Evolutionary conservation across 2,329 filamentous ascomycete genomes (phyloP), one percentile per base, ranked within the genome.

Genomic region (Huntiella bhutanensis): DNA sequence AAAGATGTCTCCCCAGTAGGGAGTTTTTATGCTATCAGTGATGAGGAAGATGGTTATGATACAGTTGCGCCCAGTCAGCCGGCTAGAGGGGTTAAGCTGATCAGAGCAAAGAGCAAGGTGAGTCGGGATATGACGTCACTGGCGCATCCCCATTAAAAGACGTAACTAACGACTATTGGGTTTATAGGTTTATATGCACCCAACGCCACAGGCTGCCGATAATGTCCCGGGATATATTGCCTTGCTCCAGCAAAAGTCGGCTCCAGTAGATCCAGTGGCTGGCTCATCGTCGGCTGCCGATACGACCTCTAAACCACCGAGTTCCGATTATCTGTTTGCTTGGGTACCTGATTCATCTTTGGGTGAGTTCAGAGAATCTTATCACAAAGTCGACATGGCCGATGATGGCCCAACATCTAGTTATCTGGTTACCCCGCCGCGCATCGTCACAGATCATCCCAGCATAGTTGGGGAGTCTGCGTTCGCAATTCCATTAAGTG

Each of bases 51-150:
- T 54, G 91, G 83, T 39, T 98, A 98, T 65, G 83, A 92, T 60
- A 96, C 86, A 13, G 85, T 98, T 56, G 81, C 84, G 4, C 83
- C 92, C 57, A 74, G 76, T 3, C 75, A 73, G 53, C 77, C 76
- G 2, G 81, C 82, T 0, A 75, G 75, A 53, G 91, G 88, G 1
- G 91, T 98, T 40, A 98, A 96, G 64, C 68, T 98, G 32, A 69
- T 98, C 11, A 95, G 82, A 57, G 88, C 86, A 15, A 98, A 98
- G 66, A 95, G 86, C 79, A 98, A 96, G 71, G 82, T 83, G 56
- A 41, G 67, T 57, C 41, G 4, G n/a, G 10, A n/a, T n/a, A 17
- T 28, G 22, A 28, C 22, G 22, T 28, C 22, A 28, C 37, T 34
- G 28, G 39, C 44, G 19, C n/a, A 28, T 28, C 22, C 22, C 22